These are phyloP conservation scores for Epichloe uncinata DNA, from an alignment of 2,329 filamentous ascomycete species.

Conservation along the genomic window DNA sequence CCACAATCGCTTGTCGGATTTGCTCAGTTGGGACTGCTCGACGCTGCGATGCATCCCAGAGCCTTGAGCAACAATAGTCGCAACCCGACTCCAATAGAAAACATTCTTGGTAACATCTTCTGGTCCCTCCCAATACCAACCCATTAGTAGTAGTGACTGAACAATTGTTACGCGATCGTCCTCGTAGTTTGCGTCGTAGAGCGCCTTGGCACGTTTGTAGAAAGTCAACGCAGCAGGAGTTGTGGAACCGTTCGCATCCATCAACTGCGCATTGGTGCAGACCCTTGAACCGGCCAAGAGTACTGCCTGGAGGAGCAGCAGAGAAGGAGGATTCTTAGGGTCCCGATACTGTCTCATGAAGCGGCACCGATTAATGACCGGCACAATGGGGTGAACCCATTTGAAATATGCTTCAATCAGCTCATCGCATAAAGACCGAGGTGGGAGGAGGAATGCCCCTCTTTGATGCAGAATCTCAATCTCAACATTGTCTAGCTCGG, in stretches of 20 bases:
- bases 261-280: constrained; percentile 86
- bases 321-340: constrained; percentile 80
- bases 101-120: constrained; percentile 99
- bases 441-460: constrained; percentile 82
- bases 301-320: constrained; percentile 79
- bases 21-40: constrained; percentile 79
- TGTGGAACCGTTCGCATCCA: constrained; percentile 91
- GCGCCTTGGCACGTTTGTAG: constrained; percentile 89
- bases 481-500: constrained; percentile 87
- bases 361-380: constrained; percentile 81
- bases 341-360: constrained; percentile 93
- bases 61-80: constrained; percentile 89
- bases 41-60: constrained; percentile 97
- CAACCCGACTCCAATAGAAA: constrained; percentile 96
- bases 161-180: constrained; percentile 95
- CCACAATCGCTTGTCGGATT: constrained; percentile 85
- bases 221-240: constrained; percentile 93
- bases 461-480: constrained; percentile 90
- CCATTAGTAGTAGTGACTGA: constrained; percentile 85
- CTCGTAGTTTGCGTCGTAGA: constrained; percentile 95
- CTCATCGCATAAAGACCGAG: constrained; percentile 80
- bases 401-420: constrained; percentile 89
- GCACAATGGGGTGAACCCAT: constrained; percentile 92
- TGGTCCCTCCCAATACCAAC: constrained; percentile 98
- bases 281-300: constrained; percentile 84